phyloP scores from a whole-genome alignment of 2,329 filamentous ascomycete genomes.

The Cladosporium sp. region DNA sequence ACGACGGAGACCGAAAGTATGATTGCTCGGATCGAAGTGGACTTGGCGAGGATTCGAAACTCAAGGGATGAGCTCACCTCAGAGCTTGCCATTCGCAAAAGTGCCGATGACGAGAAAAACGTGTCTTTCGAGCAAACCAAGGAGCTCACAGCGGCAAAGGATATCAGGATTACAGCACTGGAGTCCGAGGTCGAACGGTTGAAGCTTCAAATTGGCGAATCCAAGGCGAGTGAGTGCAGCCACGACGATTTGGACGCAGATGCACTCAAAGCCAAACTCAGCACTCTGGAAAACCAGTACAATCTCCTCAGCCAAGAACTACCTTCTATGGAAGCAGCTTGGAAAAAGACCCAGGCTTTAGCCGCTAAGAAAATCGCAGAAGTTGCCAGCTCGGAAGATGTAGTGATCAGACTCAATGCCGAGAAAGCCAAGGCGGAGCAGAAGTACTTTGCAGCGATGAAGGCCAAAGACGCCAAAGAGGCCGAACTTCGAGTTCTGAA shows the following conservation, averaged over 20 bases:
- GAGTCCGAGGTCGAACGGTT: constrained; percentile 79
- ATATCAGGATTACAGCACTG: constrained; percentile 72
- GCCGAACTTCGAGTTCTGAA: constrained; percentile 74
- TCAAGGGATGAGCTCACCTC: constrained; percentile 79
- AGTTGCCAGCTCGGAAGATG: constrained; percentile 70
- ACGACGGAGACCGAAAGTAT: constrained; percentile 77
- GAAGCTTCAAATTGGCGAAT: constrained; percentile 50
- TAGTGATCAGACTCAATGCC: constrained; percentile 65
- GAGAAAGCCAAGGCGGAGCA: constrained; percentile 97
- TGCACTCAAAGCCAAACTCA: constrained; percentile 68
- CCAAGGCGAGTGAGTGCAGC: constrained; percentile 26
- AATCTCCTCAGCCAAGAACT: constrained; percentile 81
- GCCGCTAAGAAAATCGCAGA: constrained; percentile 85
- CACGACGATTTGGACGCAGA: constrained; percentile 53
- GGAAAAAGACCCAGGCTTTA: constrained; percentile 79
- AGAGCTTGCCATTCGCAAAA: constrained; percentile 74
- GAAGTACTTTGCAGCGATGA: constrained; percentile 95
- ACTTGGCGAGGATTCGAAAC: constrained; percentile 79
- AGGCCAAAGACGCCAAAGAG: constrained; percentile 81
- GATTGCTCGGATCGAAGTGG: constrained; percentile 72
- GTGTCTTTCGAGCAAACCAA: constrained; percentile 67
- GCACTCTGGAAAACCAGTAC: constrained; percentile 73
- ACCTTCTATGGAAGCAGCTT: constrained; percentile 82
- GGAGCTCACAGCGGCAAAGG: constrained; percentile 73
- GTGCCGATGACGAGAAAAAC: constrained; percentile 70